Conservation (phyloP, 177 flowering plant species). For the Vitis hybrid region DNA sequence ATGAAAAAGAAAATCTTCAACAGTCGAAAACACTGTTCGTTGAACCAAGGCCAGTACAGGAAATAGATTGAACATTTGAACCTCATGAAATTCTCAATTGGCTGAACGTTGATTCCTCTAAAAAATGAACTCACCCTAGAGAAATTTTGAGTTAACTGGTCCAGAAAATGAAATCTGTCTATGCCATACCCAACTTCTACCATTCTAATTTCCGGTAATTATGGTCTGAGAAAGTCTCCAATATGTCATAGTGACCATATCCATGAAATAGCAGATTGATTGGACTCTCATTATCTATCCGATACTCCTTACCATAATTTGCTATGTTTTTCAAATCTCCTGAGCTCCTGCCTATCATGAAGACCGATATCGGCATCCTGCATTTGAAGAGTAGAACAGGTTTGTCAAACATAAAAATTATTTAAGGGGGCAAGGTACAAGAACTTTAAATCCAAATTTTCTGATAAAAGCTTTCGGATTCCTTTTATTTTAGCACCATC, state of each 20-base stretch:
- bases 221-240: constrained; percentile 40
- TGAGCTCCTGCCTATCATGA: constrained; percentile 52
- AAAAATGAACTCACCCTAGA: neutral
- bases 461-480: too few relatives aligned
- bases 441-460: too few relatives aligned
- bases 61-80: too few relatives aligned
- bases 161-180: neutral
- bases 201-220: constrained; percentile 6
- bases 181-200: constrained; percentile 11
- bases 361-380: constrained; percentile 79
- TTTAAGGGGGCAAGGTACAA: too few relatives aligned
- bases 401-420: neutral
- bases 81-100: too few relatives aligned
- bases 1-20: too few relatives aligned
- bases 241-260: constrained; percentile 82
- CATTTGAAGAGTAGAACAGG: neutral
- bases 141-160: neutral
- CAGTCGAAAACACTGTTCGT: too few relatives aligned
- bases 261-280: constrained; percentile 80
- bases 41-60: too few relatives aligned
- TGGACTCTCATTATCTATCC: constrained; percentile 36
- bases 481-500: neutral
- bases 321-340: constrained; percentile 54
- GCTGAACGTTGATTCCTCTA: too few relatives aligned
- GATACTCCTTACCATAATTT: constrained; percentile 72